Percentiles rank a stretch among this genome's conserved stretches.
Conservation (phyloP, 116 monocot species). For the Zostera marina region DNA sequence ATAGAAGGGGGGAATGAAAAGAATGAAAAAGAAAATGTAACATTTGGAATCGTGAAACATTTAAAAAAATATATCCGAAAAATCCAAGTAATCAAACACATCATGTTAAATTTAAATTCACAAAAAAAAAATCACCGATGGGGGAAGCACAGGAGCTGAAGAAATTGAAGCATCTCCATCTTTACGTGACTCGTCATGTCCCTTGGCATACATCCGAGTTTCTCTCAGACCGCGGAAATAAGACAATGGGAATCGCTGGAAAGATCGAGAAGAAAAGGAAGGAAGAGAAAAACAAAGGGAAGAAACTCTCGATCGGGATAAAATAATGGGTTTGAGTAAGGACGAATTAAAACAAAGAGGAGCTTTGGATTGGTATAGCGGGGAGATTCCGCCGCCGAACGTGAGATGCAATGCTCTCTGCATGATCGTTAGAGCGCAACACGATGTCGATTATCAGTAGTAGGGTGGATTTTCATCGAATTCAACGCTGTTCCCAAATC, state of each 20-base stretch:
- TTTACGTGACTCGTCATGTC: constrained; percentile 9
- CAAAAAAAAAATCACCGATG: constrained; percentile 17
- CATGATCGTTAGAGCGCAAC: constrained; percentile 10
- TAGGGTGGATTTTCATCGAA: neutral
- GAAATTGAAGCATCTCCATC: constrained; percentile 11
- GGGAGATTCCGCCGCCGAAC: constrained; percentile 14
- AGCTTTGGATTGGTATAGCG: constrained; percentile 11
- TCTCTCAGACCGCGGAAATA: constrained; percentile 3
- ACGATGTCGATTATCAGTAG: neutral
- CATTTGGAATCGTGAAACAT: neutral
- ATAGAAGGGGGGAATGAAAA: no score
- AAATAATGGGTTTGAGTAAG: neutral
- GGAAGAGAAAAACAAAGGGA: neutral
- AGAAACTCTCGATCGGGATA: constrained; percentile 5
- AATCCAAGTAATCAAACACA: neutral
- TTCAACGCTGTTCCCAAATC: neutral
- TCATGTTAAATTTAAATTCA: neutral
- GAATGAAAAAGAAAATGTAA: neutral
- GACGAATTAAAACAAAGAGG: constrained; percentile 2
- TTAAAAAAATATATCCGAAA: no score
- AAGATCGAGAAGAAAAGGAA: neutral
- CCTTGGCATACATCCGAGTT: constrained; percentile 30
- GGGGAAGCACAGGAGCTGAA: constrained; percentile 6
- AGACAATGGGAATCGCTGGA: neutral
- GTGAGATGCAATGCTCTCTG: constrained; percentile 26